These are phyloP conservation scores for Plasmodium yoelii DNA, from an alignment of 169 alveolate genomes.

Conservation along the genomic window DNA sequence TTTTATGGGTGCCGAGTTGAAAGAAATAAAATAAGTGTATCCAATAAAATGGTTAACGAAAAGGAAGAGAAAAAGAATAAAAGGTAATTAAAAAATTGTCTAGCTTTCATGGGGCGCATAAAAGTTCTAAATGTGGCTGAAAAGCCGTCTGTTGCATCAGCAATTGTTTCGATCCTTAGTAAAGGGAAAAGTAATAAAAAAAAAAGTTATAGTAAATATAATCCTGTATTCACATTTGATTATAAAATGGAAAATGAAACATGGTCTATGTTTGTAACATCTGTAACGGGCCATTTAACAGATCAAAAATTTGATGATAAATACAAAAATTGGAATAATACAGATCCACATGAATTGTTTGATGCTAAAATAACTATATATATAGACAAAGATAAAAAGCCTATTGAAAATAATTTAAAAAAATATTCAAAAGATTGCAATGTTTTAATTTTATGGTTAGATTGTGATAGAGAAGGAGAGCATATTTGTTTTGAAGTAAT, in stretches of 20 bases:
- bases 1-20: no score
- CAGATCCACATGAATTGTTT: slow-evolving; percentile 95
- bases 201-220: slow-evolving; percentile 79
- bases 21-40: neutral
- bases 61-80: neutral
- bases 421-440: slow-evolving; percentile 92
- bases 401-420: slow-evolving; percentile 91
- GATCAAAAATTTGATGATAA: slow-evolving; percentile 95
- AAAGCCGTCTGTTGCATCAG: slow-evolving; percentile 98
- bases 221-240: slow-evolving; percentile 55
- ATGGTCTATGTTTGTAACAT: slow-evolving; percentile 79
- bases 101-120: slow-evolving; percentile 28
- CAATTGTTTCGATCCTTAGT: slow-evolving; percentile 95
- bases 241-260: slow-evolving; percentile 51
- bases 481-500: slow-evolving; percentile 99
- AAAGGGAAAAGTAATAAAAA: slow-evolving; percentile 81
- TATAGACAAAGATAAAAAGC: slow-evolving; percentile 84
- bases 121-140: slow-evolving; percentile 99
- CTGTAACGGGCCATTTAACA: slow-evolving; percentile 95
- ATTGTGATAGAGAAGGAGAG: slow-evolving; percentile 99
- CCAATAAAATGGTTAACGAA: neutral
- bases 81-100: neutral
- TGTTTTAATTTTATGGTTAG: slow-evolving; percentile 98
- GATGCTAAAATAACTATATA: slow-evolving; percentile 94
- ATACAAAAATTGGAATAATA: slow-evolving; percentile 94